Base-by-base conservation (phyloP, 1,284 basidiomycete genomes). In the Apiotrichum siamense region DNA sequence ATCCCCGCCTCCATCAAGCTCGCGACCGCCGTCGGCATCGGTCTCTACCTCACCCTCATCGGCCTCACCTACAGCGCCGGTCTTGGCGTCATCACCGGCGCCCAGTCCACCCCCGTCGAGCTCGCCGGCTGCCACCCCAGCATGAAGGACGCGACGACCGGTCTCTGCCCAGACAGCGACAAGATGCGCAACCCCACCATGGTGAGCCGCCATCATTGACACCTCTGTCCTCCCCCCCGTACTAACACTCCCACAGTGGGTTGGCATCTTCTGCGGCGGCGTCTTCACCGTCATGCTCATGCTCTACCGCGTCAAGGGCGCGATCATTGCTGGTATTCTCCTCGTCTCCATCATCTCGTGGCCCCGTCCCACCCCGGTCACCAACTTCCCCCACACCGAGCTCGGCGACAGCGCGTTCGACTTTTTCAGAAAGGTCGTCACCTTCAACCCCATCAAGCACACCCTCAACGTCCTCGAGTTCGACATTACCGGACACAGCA, bases 261-360 rank as follows among this genome's bases (percentile, higher is more conserved):
- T 92, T n/a, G 89, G 90, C 46, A 82, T 92, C 53, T 88, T 91
- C 73, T 76, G 84, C 18, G 89, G 89, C 59, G 90, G 89, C n/a
- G 79, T 93, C 58, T 69, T 88, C 46, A 89, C 87, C 2, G 78
- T 85, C 11, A 74, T 89, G 54, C 73, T 93, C 61, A 84, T 92
- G 80, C 77, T 92, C 59, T 93, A 89, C 75, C 85, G 87, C 50
- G 79, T 93, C 65, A 85, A 85, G 62, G 89, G 88, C 48, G 58
- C 74, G 65, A 50, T 57, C 32, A 57, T 57, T 17, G 25, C 29
- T 35, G 55, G 55, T 26, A 91, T 93, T 63, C 78, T 90, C 73
- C 76, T 92, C 53, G 87, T 87, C n/a, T 83, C 87, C 12, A 82
- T 91, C 69, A 83, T 90, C 62, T 88, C 86, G 0, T 93, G 89